phyloP scores from a whole-genome alignment of 2,329 filamentous ascomycete genomes.

The Paracorniculantispora psalliotae region DNA sequence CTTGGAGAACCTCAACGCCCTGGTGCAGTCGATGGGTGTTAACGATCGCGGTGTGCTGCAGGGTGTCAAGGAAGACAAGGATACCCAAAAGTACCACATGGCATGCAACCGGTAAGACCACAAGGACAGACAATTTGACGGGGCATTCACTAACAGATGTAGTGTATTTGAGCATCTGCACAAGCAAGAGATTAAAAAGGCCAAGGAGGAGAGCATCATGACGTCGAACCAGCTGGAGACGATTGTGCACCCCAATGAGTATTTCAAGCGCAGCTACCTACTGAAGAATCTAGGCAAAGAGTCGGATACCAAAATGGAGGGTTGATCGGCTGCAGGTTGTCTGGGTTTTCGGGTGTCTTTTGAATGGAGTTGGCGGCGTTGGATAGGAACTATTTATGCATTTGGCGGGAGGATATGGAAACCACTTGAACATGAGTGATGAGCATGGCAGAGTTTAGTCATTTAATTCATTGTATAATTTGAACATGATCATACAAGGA shows the following conservation, averaged over 20 bases:
- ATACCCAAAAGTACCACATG: conserved; percentile 84
- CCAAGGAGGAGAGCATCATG: conserved; percentile 70
- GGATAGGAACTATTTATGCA: neutral
- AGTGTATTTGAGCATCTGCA: conserved; percentile 87
- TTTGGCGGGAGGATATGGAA: neutral
- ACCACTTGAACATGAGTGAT: neutral
- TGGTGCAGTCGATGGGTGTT: conserved; percentile 76
- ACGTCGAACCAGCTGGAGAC: conserved; percentile 78
- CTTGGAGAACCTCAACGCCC: conserved; percentile 72
- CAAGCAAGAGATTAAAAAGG: conserved; percentile 69
- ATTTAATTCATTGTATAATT: neutral
- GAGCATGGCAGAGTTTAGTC: neutral
- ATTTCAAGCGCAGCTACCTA: conserved; percentile 91
- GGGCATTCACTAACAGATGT: conserved; percentile 9
- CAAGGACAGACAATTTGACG: neutral
- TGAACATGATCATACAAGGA: no score
- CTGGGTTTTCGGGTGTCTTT: neutral
- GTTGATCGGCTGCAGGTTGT: conserved; percentile 22
- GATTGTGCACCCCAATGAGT: conserved; percentile 95
- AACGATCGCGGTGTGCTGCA: conserved; percentile 71
- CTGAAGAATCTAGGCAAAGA: conserved; percentile 69
- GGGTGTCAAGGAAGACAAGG: conserved; percentile 82
- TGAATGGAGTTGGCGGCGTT: conserved; percentile 2
- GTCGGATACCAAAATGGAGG: conserved; percentile 54
- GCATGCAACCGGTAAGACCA: conserved; percentile 75